Evolutionary conservation across 208 protist genomes (phyloP).

Genomic region (Leishmania martiniquensis): DNA sequence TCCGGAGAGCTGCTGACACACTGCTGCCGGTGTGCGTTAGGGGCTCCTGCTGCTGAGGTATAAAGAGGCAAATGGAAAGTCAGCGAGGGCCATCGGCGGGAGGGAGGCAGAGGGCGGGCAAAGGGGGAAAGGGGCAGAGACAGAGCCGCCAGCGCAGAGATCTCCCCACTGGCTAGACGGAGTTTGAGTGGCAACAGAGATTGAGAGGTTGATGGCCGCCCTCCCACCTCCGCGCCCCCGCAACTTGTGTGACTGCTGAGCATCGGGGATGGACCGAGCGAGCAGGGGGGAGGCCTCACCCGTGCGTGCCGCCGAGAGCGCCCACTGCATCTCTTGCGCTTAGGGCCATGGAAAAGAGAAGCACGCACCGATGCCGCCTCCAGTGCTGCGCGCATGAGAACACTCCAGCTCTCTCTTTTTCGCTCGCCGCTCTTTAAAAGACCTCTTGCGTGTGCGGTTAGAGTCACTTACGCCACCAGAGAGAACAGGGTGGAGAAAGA

Average conservation of each 20-base stretch:
- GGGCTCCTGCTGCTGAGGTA: too few species aligned
- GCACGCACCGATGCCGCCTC: background rate
- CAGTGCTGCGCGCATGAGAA: background rate
- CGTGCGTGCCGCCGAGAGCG: background rate
- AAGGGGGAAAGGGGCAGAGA: background rate
- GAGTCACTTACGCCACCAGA: background rate
- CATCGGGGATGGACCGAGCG: background rate
- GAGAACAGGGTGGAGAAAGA: background rate
- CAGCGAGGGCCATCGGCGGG: background rate
- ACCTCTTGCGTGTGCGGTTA: background rate
- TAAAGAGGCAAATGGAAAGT: background rate
- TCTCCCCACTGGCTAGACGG: background rate
- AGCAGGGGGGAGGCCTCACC: background rate
- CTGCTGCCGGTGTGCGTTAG: background rate
- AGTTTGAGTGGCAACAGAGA: slow-evolving; percentile 1
- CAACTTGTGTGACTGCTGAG: background rate
- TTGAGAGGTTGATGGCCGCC: background rate
- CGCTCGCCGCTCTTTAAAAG: too few species aligned
- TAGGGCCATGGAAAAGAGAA: background rate
- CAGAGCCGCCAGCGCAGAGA: background rate
- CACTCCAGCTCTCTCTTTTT: background rate
- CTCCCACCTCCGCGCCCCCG: background rate
- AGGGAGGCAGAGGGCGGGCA: background rate
- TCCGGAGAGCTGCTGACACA: slow-evolving; percentile 17
- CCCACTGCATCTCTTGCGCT: background rate